Percentiles rank a stretch among this genome's conserved stretches.
Evolutionary conservation across 2,329 filamentous ascomycete species (phyloP).

Genomic region (Chaetothyriales sp.): DNA sequence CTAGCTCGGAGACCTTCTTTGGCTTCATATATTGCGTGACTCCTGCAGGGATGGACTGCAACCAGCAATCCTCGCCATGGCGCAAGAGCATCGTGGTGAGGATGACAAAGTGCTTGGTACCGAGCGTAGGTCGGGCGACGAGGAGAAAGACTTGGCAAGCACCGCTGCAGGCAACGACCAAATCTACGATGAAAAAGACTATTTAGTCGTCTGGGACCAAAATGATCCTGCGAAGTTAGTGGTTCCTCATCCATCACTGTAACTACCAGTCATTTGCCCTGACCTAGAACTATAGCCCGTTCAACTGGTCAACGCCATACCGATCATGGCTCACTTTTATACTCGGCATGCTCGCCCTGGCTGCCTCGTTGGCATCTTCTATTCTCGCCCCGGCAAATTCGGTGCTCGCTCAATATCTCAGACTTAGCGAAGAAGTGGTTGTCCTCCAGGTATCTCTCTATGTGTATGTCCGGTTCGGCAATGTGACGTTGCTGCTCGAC

Average conservation of each 20-base stretch:
- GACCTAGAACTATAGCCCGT: slow-evolving; percentile 28
- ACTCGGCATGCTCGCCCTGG: slow-evolving; percentile 38
- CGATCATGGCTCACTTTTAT: slow-evolving; percentile 38
- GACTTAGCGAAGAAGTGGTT: slow-evolving; percentile 31
- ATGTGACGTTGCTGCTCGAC: neutral
- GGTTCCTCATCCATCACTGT: neutral
- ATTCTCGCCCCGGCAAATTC: slow-evolving; percentile 37
- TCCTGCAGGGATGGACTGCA: neutral
- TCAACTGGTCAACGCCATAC: slow-evolving; percentile 31
- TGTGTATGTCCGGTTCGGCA: slow-evolving; percentile 19
- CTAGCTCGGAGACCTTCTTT: neutral
- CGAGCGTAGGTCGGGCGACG: neutral
- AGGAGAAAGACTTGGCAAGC: neutral
- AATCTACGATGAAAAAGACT: neutral
- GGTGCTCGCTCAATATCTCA: slow-evolving; percentile 30
- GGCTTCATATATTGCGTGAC: neutral
- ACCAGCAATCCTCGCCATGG: neutral
- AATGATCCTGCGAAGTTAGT: neutral
- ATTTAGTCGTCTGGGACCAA: neutral
- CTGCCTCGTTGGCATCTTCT: slow-evolving; percentile 36
- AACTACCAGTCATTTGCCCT: slow-evolving; percentile 19
- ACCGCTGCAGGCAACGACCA: neutral
- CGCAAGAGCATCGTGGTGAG: neutral
- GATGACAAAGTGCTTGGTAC: neutral
- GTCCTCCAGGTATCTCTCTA: slow-evolving; percentile 37